A percentile compares a stretch with the other conserved stretches of the same genome.
Evolutionary conservation across 179 eudicot species (phyloP).

Genomic region (Carnegiea gigantea): DNA sequence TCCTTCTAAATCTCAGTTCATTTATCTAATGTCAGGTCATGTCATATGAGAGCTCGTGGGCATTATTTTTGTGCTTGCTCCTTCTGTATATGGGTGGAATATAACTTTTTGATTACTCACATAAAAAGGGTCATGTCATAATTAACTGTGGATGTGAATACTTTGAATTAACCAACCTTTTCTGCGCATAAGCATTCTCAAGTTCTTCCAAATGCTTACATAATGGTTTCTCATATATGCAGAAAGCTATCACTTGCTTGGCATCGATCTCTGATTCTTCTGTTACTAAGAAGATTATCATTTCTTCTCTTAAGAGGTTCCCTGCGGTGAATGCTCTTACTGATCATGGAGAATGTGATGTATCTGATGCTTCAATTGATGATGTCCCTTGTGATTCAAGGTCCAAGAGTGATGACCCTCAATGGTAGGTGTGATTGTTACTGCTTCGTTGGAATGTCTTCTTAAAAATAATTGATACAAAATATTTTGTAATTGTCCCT

Average conservation of each 20-base stretch:
- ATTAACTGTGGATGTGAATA: background rate
- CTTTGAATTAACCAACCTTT: background rate
- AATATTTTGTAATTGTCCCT: too few relatives aligned
- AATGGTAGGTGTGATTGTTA: slow-evolving; percentile 43
- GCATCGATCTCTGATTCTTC: slow-evolving; percentile 64
- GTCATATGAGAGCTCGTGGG: too few relatives aligned
- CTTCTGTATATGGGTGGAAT: too few relatives aligned
- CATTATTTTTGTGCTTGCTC: too few relatives aligned
- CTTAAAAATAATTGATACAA: background rate
- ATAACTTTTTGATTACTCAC: too few relatives aligned
- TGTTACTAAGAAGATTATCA: slow-evolving; percentile 44
- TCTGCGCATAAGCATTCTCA: background rate
- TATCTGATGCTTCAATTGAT: slow-evolving; percentile 29
- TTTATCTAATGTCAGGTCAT: background rate
- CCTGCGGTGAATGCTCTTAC: slow-evolving; percentile 32
- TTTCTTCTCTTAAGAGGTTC: slow-evolving; percentile 57
- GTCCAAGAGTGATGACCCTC: slow-evolving; percentile 32
- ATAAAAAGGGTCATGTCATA: background rate
- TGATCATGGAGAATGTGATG: slow-evolving; percentile 38
- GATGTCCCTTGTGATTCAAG: slow-evolving; percentile 30
- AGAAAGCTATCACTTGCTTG: slow-evolving; percentile 75
- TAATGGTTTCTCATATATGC: slow-evolving; percentile 22
- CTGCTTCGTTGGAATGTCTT: background rate
- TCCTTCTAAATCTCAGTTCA: background rate
- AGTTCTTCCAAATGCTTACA: slow-evolving; percentile 11